Conservation (phyloP, 352 stramenopile species). For the Phytophthora pluvialis region DNA sequence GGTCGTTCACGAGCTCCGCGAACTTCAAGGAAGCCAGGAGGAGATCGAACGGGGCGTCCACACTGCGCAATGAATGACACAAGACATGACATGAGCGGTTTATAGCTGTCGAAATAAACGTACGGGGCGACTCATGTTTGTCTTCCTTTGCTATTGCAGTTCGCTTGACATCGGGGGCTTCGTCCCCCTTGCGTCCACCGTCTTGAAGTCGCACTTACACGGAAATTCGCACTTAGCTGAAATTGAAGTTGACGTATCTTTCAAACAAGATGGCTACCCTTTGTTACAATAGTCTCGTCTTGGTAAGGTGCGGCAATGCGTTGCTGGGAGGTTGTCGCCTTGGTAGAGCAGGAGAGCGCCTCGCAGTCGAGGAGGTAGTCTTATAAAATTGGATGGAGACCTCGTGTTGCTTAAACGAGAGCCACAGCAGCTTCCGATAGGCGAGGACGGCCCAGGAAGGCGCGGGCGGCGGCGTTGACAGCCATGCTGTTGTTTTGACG, state of each 20-base stretch:
- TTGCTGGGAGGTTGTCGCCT: slow-evolving; percentile 9
- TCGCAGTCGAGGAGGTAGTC: slow-evolving; percentile 9
- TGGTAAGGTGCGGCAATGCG: neutral
- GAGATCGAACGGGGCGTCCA: slow-evolving; percentile 60
- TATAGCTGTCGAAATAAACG: neutral
- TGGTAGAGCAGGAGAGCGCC: slow-evolving; percentile 6
- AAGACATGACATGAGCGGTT: neutral
- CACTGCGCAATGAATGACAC: slow-evolving; percentile 39
- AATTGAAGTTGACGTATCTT: slow-evolving; percentile 13
- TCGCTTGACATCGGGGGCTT: slow-evolving; percentile 2
- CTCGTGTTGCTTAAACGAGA: slow-evolving; percentile 25
- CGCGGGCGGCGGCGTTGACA: slow-evolving; percentile 30
- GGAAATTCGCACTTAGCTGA: slow-evolving; percentile 12
- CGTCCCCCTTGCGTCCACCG: slow-evolving; percentile 15
- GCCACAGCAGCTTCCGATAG: slow-evolving; percentile 34
- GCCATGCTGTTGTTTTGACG: slow-evolving; percentile 36
- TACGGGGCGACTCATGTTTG: slow-evolving; percentile 4
- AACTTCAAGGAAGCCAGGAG: slow-evolving; percentile 64
- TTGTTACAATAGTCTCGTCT: slow-evolving; percentile 12
- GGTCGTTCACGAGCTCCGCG: slow-evolving; percentile 62
- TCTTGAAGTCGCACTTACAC: slow-evolving; percentile 1
- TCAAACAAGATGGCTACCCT: slow-evolving; percentile 9
- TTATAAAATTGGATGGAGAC: slow-evolving; percentile 30
- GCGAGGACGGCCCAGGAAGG: slow-evolving; percentile 35
- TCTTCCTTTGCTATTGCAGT: too few species aligned